Evolutionary conservation across 1,139 yeast species (phyloP).

Genomic region (Kurtzmaniella quercitrusa): DNA sequence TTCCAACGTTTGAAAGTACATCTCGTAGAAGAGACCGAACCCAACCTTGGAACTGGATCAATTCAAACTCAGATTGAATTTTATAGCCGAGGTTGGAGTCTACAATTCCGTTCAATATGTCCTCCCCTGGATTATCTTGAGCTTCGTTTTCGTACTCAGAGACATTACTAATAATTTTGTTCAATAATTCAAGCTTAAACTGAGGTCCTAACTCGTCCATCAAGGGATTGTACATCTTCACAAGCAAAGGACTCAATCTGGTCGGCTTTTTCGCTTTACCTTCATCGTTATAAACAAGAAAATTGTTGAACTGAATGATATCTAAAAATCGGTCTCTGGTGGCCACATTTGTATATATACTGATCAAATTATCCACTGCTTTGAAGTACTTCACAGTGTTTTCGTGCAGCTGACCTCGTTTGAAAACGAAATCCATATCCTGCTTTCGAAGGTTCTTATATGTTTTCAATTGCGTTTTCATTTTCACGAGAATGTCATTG

Average conservation of each 20-base stretch:
- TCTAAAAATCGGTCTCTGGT: slow-evolving; percentile 9
- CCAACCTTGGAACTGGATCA: slow-evolving; percentile 12
- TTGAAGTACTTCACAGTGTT: slow-evolving; percentile 39
- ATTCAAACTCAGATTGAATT: slow-evolving; percentile 9
- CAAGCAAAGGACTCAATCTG: slow-evolving; percentile 25
- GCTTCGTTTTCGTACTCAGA: neutral
- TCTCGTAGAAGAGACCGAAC: slow-evolving; percentile 8
- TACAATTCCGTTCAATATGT: slow-evolving; percentile 4
- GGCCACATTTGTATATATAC: slow-evolving; percentile 6
- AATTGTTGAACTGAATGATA: slow-evolving; percentile 21
- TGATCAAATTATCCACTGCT: slow-evolving; percentile 20
- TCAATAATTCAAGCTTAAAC: slow-evolving; percentile 14
- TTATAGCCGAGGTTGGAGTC: slow-evolving; percentile 5
- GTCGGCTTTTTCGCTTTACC: slow-evolving; percentile 12
- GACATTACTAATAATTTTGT: slow-evolving; percentile 2
- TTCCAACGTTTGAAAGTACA: slow-evolving; percentile 3
- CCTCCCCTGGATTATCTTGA: slow-evolving; percentile 4
- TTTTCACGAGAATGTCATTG: neutral
- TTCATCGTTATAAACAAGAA: slow-evolving; percentile 22
- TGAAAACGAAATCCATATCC: slow-evolving; percentile 33
- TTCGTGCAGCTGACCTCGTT: slow-evolving; percentile 36
- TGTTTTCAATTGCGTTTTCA: slow-evolving; percentile 19
- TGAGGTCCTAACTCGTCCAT: slow-evolving; percentile 25
- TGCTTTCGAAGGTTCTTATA: slow-evolving; percentile 42
- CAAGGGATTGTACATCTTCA: slow-evolving; percentile 30